Conservation (phyloP, 768 basidiomycete genomes). For the Cystobasidium ongulense region DNA sequence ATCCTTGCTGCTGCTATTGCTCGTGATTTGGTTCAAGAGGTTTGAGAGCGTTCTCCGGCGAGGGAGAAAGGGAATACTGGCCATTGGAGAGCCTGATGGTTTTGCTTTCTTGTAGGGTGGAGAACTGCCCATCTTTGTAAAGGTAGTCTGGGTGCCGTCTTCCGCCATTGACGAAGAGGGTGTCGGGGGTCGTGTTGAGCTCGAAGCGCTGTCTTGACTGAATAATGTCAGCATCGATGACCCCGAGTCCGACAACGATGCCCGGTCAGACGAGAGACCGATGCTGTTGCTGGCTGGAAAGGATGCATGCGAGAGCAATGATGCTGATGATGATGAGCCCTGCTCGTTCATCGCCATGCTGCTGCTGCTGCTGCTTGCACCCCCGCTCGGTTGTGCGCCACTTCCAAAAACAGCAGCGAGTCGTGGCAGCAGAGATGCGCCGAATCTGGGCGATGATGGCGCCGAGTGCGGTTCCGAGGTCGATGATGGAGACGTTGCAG, state of each 20-base stretch:
- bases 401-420: slow-evolving; percentile 6
- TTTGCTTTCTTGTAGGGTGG: not conserved
- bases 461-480: not conserved
- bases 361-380: not conserved
- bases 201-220: not conserved
- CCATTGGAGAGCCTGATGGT: not conserved
- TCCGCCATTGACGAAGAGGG: not conserved
- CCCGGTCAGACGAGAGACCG: not conserved
- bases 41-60: not conserved
- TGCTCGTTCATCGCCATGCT: not conserved
- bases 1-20: not conserved
- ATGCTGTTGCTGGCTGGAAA: not conserved
- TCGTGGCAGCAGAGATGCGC: not conserved
- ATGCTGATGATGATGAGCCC: not conserved
- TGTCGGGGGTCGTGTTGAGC: not conserved
- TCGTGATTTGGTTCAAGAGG: not conserved
- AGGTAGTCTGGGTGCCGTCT: not conserved
- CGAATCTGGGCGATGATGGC: not conserved
- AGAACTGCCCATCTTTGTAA: not conserved
- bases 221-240: not conserved
- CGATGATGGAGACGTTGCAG: not conserved
- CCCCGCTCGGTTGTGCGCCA: not conserved
- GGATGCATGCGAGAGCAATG: not conserved
- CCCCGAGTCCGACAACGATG: not conserved
- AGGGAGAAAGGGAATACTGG: not conserved